These are phyloP conservation scores for Soucietia sequanensis DNA, from an alignment of 805 yeast genomes.

Conservation along the genomic window DNA sequence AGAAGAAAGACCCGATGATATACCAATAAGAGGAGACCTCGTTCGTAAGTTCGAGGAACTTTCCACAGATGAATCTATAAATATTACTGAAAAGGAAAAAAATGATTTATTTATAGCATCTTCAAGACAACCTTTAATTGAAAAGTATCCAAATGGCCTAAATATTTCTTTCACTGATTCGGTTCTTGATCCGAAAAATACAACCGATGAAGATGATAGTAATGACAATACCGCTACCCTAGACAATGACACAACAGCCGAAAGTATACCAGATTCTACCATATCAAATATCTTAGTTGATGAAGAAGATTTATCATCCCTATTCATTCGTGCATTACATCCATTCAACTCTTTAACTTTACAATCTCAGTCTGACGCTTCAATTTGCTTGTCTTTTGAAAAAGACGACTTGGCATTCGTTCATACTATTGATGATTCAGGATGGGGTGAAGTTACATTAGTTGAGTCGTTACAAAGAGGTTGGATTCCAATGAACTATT, in stretches of 20 bases:
- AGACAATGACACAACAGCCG: slow-evolving; percentile 4
- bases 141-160: slow-evolving; percentile 18
- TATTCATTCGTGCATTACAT: slow-evolving; percentile 59
- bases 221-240: slow-evolving; percentile 2
- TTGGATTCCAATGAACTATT: slow-evolving; percentile 86
- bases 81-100: slow-evolving; percentile 15
- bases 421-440: slow-evolving; percentile 74
- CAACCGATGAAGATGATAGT: slow-evolving; percentile 1
- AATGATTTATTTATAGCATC: slow-evolving; percentile 14
- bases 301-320: slow-evolving; percentile 47
- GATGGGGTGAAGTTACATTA: slow-evolving; percentile 85
- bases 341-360: slow-evolving; percentile 57
- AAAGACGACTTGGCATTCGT: slow-evolving; percentile 73
- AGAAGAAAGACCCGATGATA: slow-evolving; percentile 25
- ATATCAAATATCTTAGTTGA: slow-evolving; percentile 15
- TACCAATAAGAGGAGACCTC: slow-evolving; percentile 28
- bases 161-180: slow-evolving; percentile 20
- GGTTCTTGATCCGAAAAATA: slow-evolving; percentile 13
- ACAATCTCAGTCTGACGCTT: slow-evolving; percentile 63
- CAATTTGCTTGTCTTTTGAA: slow-evolving; percentile 71
- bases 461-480: slow-evolving; percentile 64
- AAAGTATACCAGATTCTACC: slow-evolving; percentile 6
- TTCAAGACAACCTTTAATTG: slow-evolving; percentile 8
- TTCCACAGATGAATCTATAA: slow-evolving; percentile 5
- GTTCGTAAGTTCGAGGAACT: slow-evolving; percentile 16